Evolutionary conservation across 371 early-diverging fungal genomes (phyloP).

Genomic region (Lichtheimia ornata): DNA sequence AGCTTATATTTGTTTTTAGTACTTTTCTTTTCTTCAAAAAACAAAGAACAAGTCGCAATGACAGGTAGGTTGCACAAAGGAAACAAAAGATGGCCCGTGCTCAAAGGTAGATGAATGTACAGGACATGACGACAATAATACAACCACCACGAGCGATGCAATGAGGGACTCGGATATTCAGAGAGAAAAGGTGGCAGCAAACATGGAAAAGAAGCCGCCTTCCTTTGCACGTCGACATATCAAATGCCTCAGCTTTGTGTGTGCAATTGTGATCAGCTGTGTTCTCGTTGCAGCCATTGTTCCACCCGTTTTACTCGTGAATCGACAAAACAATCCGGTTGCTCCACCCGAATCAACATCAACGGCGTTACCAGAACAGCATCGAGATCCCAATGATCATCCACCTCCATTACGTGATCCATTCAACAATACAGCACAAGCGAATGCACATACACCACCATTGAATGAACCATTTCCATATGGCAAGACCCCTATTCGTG

Average conservation of each 20-base stretch:
- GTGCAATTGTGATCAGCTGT: background rate
- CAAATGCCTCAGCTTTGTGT: too few relatives aligned
- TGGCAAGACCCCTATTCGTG: conserved; percentile 58
- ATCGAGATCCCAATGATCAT: background rate
- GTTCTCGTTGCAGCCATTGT: conserved; percentile 1
- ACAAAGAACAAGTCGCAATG: too few relatives aligned
- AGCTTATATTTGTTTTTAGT: too few relatives aligned
- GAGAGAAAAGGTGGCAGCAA: background rate
- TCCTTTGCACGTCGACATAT: too few relatives aligned
- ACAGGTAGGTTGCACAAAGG: too few relatives aligned
- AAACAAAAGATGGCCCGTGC: too few relatives aligned
- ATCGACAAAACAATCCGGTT: background rate
- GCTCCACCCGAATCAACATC: background rate
- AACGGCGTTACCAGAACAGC: background rate
- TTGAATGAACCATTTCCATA: conserved; percentile 56
- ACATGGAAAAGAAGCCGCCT: background rate
- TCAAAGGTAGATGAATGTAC: background rate
- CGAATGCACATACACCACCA: conserved; percentile 45
- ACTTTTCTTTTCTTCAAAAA: too few relatives aligned
- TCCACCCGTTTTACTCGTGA: background rate
- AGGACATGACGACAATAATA: background rate
- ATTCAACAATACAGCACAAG: conserved; percentile 33
- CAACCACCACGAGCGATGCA: background rate
- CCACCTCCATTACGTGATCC: conserved; percentile 3
- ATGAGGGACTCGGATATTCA: too few relatives aligned